These are phyloP conservation scores for Cladophialophora exuberans DNA, from an alignment of 2,329 filamentous ascomycete species.

Conservation along the genomic window DNA sequence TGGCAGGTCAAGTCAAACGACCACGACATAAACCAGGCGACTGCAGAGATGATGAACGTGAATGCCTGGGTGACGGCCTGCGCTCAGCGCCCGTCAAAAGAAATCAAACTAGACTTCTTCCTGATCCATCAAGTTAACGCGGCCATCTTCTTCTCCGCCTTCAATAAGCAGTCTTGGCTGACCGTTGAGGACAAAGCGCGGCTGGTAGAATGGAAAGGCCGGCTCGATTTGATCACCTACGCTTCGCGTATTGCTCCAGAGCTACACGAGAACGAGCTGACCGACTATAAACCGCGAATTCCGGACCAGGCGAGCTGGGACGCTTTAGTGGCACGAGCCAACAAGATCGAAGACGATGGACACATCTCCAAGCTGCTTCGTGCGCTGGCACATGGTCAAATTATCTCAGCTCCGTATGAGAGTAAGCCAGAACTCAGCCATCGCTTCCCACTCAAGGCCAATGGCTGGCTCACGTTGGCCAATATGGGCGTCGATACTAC, in stretches of 20 bases:
- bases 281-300: conserved; percentile 3
- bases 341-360: conserved; percentile 4
- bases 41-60: conserved; percentile 71
- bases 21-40: conserved; percentile 56
- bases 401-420: background rate
- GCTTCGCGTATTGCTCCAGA: conserved; percentile 39
- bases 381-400: background rate
- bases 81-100: conserved; percentile 65
- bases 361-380: conserved; percentile 15
- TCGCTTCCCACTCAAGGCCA: conserved; percentile 1
- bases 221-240: conserved; percentile 74
- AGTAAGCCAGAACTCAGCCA: background rate
- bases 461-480: conserved; percentile 4
- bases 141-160: conserved; percentile 70
- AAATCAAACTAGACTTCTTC: conserved; percentile 80
- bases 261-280: conserved; percentile 2
- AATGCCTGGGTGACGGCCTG: conserved; percentile 60
- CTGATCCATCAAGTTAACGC: conserved; percentile 75
- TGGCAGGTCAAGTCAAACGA: conserved; percentile 60
- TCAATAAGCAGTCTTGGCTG: conserved; percentile 62
- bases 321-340: background rate
- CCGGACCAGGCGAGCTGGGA: background rate
- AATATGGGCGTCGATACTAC: conserved; percentile 16
- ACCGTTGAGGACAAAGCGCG: conserved; percentile 63
- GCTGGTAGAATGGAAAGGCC: conserved; percentile 79